phyloP scores from a whole-genome alignment of 176 grass and related monocot genomes.

The Leersia perrieri region DNA sequence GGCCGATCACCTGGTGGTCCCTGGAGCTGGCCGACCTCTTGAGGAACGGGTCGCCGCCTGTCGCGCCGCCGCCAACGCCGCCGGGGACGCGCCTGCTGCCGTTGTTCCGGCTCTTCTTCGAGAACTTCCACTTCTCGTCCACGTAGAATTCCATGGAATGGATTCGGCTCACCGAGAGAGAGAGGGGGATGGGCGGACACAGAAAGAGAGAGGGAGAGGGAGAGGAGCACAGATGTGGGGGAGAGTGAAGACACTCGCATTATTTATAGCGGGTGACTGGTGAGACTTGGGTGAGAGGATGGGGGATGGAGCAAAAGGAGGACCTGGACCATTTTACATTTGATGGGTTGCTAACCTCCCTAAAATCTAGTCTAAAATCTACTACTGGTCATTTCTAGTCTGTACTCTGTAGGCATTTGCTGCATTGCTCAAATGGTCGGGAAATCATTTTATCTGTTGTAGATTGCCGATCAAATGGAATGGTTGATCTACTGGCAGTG shows the following conservation, averaged over 20 bases:
- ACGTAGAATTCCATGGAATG: conserved; percentile 73
- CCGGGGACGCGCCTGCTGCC: conserved; percentile 58
- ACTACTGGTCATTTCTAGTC: neutral
- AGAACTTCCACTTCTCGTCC: conserved; percentile 97
- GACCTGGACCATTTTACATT: conserved; percentile 2
- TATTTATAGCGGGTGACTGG: conserved; percentile 59
- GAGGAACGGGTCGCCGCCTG: conserved; percentile 41
- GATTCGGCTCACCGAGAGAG: neutral
- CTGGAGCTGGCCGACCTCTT: conserved; percentile 61
- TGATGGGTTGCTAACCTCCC: neutral
- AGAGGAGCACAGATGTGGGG: conserved; percentile 2
- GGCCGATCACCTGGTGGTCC: conserved; percentile 47
- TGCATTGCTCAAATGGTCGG: neutral
- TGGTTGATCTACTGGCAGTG: neutral
- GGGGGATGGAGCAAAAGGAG: neutral
- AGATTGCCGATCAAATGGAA: neutral
- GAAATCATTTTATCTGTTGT: neutral
- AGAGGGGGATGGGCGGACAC: conserved; percentile 2
- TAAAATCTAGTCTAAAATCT: too few species aligned
- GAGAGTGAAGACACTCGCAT: conserved; percentile 28
- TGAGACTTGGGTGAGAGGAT: neutral
- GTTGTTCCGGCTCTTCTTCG: conserved; percentile 79
- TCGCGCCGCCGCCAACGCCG: neutral
- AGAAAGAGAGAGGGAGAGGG: neutral
- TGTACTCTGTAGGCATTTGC: neutral